Evolutionary conservation across 179 eudicot genomes (phyloP), one percentile per base, ranked within the genome.

Genomic region (Gypsophila paniculata): DNA sequence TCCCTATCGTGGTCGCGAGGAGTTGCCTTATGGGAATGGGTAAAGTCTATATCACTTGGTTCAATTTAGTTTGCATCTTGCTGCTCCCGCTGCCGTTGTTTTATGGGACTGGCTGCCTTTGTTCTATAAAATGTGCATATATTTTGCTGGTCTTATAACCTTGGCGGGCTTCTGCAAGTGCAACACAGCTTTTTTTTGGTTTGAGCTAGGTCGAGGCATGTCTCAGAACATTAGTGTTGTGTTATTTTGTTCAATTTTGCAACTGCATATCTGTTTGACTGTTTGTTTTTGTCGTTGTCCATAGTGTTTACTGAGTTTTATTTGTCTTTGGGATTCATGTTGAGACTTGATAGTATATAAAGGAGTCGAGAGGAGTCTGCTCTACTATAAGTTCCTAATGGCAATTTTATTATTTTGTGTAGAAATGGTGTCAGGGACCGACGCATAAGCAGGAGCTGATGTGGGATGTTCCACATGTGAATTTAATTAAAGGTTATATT

Each of bases 1-100:
- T 70, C 94, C 96, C 6, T 85, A 94, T 65, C 99, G 97, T 81
- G 97, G 84, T 34, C 90, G 99, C 22, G 99, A 94, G 61, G 99
- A 91, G 83, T 61, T 83, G 51, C 94, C 94, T 62, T 94, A 88
- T 80, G 80, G 94, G 23, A 94, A 94, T 60, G 99, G 99, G 99
- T 91, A 68, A 85, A 44, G 63, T 66, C 44, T 46, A 0, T 55
- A 15, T 68, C 36, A 36, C 21, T 19, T 48, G 26, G 61, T 53
- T 51, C 25, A 11, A 57, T 72, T 57, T 62, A 13, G 52, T 18
- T 25, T 32, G 55, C 11, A 32, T 23, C 64, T 54, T 58, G n/a
- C 51, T 18, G 23, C 39, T 68, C 62, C 49, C 18, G 32, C 38
- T 68, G 67, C 55, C 18, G 9, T 18, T 65, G 25, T 14, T 60